phyloP scores from a whole-genome alignment of 768 basidiomycete genomes.

The Trametes cingulata region DNA sequence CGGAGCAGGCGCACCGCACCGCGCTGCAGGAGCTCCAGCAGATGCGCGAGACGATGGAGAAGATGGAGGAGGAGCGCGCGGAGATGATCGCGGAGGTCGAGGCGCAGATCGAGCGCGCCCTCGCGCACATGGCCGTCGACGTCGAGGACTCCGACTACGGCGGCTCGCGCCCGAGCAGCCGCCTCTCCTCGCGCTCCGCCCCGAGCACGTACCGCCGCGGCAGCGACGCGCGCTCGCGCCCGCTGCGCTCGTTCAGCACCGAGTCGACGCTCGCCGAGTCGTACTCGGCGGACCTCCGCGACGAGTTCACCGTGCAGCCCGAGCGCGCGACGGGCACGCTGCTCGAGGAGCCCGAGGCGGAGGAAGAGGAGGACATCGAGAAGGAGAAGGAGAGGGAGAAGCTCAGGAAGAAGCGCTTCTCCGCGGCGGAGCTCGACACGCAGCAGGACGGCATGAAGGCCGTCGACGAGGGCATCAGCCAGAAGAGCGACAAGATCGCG shows the following conservation, averaged over 20 bases:
- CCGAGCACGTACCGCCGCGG: slow-evolving; percentile 56
- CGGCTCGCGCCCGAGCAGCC: slow-evolving; percentile 67
- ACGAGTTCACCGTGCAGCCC: slow-evolving; percentile 28
- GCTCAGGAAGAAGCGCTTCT: slow-evolving; percentile 76
- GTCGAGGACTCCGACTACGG: slow-evolving; percentile 77
- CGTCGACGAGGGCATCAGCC: slow-evolving; percentile 83
- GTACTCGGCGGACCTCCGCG: slow-evolving; percentile 47
- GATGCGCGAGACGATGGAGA: slow-evolving; percentile 85
- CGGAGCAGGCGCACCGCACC: slow-evolving; percentile 77
- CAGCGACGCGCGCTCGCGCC: slow-evolving; percentile 57
- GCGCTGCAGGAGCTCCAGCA: slow-evolving; percentile 78
- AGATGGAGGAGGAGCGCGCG: slow-evolving; percentile 83
- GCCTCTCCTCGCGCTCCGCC: slow-evolving; percentile 56
- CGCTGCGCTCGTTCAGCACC: slow-evolving; percentile 69
- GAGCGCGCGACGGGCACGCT: slow-evolving; percentile 55
- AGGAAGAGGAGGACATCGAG: slow-evolving; percentile 32
- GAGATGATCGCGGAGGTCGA: slow-evolving; percentile 94
- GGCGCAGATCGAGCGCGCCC: slow-evolving; percentile 84
- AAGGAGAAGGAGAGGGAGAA: slow-evolving; percentile 23
- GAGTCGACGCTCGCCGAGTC: slow-evolving; percentile 80
- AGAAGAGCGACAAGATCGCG: slow-evolving; percentile 84
- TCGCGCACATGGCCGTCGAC: slow-evolving; percentile 83
- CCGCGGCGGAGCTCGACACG: slow-evolving; percentile 62
- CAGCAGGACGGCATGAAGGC: slow-evolving; percentile 80
- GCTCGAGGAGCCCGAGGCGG: slow-evolving; percentile 58